phyloP scores from a whole-genome alignment of 345 rosid genomes.

The Citrus medica region DNA sequence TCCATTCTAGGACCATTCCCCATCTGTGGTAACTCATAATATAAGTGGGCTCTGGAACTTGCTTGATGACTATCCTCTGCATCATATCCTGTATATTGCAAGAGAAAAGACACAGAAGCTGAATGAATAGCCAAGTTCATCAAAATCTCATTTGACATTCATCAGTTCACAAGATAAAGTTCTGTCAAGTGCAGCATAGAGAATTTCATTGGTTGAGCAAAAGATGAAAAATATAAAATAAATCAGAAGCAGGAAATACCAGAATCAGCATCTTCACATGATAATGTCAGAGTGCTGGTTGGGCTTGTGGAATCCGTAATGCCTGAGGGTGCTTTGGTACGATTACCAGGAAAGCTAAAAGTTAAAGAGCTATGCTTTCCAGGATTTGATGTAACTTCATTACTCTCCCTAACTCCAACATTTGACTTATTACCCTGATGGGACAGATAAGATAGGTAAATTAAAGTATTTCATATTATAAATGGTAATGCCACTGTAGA shows the following conservation, averaged over 20 bases:
- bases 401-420: conserved; percentile 43
- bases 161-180: not conserved
- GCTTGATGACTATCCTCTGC: conserved; percentile 70
- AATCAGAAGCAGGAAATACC: conserved; percentile 38
- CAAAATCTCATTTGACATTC: not conserved
- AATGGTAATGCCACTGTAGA: not conserved
- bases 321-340: conserved; percentile 43
- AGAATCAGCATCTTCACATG: conserved; percentile 86
- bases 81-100: conserved; percentile 25
- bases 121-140: conserved; percentile 16
- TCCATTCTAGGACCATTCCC: conserved; percentile 30
- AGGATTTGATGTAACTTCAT: conserved; percentile 29
- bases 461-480: not conserved
- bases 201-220: not conserved
- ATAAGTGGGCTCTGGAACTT: conserved; percentile 36
- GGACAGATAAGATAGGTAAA: not conserved
- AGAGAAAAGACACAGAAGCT: conserved; percentile 11
- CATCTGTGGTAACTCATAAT: conserved; percentile 34
- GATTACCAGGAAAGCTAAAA: conserved; percentile 37
- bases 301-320: conserved; percentile 77
- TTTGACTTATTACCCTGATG: conserved; percentile 63
- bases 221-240: conserved; percentile 4
- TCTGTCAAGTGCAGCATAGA: not conserved
- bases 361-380: conserved; percentile 37
- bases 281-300: conserved; percentile 65